These are phyloP conservation scores for Rhynchospora breviuscula DNA, from an alignment of 176 grass and related monocot species.

Conservation along the genomic window DNA sequence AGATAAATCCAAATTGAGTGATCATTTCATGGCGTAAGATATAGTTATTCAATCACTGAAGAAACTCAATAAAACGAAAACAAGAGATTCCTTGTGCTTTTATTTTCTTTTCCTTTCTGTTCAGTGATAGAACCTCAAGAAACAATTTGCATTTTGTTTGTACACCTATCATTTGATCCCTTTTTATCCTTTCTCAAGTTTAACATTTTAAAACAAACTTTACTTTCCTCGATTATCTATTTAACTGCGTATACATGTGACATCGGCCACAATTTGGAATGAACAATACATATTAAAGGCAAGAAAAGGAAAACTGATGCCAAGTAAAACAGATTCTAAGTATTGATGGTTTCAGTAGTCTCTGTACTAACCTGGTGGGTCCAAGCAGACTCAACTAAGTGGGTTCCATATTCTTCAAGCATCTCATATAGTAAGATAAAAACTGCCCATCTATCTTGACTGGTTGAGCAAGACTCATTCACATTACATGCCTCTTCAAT, in stretches of 20 bases:
- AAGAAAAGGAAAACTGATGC: background rate
- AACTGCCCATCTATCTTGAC: constrained; percentile 67
- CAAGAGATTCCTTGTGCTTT: too few species aligned
- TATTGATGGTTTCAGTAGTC: background rate
- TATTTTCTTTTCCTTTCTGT: too few species aligned
- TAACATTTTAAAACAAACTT: background rate
- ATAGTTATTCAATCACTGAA: too few species aligned
- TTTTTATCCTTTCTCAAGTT: background rate
- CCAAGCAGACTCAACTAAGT: constrained; percentile 96
- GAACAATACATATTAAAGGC: background rate
- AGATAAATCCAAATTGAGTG: too few species aligned
- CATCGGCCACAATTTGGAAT: background rate
- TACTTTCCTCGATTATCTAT: background rate
- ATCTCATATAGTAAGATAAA: constrained; percentile 90
- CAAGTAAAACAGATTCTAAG: background rate
- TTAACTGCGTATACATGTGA: background rate
- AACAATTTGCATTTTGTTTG: too few species aligned
- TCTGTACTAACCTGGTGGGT: constrained; percentile 64
- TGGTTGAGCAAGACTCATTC: constrained; percentile 41
- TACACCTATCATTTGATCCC: background rate
- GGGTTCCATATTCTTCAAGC: constrained; percentile 92
- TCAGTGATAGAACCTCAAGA: too few species aligned
- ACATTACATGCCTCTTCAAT: constrained; percentile 42
- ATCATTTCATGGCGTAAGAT: too few species aligned
- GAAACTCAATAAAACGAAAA: too few species aligned